These are phyloP conservation scores for Orobanche coerulescens DNA, from an alignment of 257 asterid genomes.

Conservation along the genomic window DNA sequence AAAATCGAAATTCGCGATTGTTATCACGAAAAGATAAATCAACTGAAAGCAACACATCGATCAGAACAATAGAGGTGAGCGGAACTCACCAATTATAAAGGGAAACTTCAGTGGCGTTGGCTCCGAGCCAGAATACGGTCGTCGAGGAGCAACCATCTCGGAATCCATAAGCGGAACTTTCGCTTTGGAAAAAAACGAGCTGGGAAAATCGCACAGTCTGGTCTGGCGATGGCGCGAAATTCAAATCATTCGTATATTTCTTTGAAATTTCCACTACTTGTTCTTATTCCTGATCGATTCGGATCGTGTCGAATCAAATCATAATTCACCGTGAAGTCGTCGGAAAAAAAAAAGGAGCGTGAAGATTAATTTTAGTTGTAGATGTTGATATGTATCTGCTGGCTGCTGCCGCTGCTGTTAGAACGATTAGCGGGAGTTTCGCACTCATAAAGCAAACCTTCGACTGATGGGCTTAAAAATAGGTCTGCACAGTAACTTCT, in stretches of 20 bases:
- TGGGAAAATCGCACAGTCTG: neutral
- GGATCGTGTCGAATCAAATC: slow-evolving; percentile 5
- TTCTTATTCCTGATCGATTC: neutral
- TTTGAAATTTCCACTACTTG: neutral
- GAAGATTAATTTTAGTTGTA: neutral
- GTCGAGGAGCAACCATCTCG: slow-evolving; percentile 23
- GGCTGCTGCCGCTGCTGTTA: neutral
- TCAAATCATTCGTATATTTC: slow-evolving; percentile 5
- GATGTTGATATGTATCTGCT: neutral
- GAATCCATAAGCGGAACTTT: slow-evolving; percentile 22
- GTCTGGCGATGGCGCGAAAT: slow-evolving; percentile 13
- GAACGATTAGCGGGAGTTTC: slow-evolving; percentile 36
- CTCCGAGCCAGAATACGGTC: slow-evolving; percentile 29
- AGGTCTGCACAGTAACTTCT: no score
- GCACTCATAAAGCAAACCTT: neutral
- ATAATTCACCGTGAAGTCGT: neutral
- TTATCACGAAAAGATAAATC: neutral
- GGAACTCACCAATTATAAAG: slow-evolving; percentile 56
- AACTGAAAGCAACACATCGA: neutral
- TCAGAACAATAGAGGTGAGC: neutral
- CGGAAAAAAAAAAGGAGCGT: neutral
- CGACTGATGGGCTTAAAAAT: slow-evolving; percentile 14
- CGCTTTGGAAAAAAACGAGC: neutral
- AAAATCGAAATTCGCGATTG: no score
- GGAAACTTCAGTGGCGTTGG: slow-evolving; percentile 49